phyloP scores from a whole-genome alignment of 768 basidiomycete genomes.

The Mycena amicta region DNA sequence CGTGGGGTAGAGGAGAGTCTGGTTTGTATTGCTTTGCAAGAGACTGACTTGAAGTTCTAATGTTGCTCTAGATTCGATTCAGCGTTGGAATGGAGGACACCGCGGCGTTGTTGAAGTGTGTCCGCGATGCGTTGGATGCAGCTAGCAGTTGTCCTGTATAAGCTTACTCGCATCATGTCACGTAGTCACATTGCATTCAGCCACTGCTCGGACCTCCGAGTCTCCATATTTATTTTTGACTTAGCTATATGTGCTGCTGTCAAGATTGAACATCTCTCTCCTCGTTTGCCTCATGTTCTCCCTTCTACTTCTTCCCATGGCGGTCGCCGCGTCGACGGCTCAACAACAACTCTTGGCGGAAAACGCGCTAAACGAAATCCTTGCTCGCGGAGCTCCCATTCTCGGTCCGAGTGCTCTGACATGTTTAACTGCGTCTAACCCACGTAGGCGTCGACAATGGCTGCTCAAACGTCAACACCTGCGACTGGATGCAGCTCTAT shows the following conservation, averaged over 20 bases:
- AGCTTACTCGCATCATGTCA: no score
- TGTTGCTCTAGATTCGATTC: constrained; percentile 41
- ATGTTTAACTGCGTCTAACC: not conserved
- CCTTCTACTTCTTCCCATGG: no score
- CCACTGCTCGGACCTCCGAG: no score
- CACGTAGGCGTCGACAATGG: constrained; percentile 23
- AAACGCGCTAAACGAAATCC: constrained; percentile 20
- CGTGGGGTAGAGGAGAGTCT: constrained; percentile 46
- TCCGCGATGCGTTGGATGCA: constrained; percentile 38
- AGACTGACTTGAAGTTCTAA: not conserved
- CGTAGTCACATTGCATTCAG: no score
- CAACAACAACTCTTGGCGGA: constrained; percentile 22
- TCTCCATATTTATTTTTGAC: no score
- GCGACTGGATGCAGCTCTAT: constrained; percentile 30
- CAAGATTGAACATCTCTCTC: no score
- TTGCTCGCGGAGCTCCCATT: constrained; percentile 25
- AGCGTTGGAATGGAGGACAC: constrained; percentile 51
- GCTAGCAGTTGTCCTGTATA: constrained; percentile 32
- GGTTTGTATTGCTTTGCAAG: constrained; percentile 1
- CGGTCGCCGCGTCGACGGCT: no score
- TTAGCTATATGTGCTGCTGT: no score
- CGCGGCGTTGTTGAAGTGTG: constrained; percentile 38
- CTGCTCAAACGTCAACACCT: constrained; percentile 20
- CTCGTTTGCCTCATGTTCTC: no score
- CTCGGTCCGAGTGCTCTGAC: constrained; percentile 17